Evolutionary conservation across 371 early-diverging fungal species (phyloP).

Genomic region (Apophysomyces sp.): DNA sequence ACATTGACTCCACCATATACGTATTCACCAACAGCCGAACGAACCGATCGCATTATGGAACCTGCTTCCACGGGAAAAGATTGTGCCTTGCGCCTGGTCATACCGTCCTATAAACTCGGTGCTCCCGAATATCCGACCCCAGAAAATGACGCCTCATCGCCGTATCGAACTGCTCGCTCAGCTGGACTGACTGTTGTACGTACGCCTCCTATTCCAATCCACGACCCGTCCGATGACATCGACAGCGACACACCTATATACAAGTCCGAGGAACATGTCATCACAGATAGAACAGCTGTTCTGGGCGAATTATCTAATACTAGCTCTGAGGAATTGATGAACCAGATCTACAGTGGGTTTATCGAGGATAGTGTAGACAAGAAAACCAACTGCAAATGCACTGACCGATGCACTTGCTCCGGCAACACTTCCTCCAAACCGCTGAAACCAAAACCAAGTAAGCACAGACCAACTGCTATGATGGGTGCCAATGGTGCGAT

Average conservation of each 20-base stretch:
- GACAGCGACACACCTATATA: slow-evolving; percentile 49
- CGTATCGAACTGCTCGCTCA: neutral
- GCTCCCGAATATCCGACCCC: neutral
- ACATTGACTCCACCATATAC: slow-evolving; percentile 22
- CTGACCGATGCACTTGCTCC: neutral
- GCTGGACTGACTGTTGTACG: slow-evolving; percentile 13
- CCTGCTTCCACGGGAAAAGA: neutral
- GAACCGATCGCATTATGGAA: neutral
- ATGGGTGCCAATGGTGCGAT: slow-evolving; percentile 51
- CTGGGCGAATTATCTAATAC: slow-evolving; percentile 36
- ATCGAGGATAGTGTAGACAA: neutral
- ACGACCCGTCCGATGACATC: slow-evolving; percentile 50
- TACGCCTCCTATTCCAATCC: slow-evolving; percentile 38
- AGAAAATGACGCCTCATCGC: neutral
- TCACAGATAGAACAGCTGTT: slow-evolving; percentile 22
- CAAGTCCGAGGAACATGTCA: slow-evolving; percentile 29
- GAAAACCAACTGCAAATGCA: neutral
- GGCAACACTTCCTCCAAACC: neutral
- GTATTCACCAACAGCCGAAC: neutral
- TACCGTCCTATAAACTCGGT: neutral
- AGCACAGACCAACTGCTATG: slow-evolving; percentile 3
- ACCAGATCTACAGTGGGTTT: slow-evolving; percentile 42
- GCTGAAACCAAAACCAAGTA: neutral
- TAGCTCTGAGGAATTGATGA: slow-evolving; percentile 47
- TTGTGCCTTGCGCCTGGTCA: neutral